Evolutionary conservation across 2,329 filamentous ascomycete species (phyloP), one percentile per base, ranked within the genome.

Genomic region (Fusarium temperatum): DNA sequence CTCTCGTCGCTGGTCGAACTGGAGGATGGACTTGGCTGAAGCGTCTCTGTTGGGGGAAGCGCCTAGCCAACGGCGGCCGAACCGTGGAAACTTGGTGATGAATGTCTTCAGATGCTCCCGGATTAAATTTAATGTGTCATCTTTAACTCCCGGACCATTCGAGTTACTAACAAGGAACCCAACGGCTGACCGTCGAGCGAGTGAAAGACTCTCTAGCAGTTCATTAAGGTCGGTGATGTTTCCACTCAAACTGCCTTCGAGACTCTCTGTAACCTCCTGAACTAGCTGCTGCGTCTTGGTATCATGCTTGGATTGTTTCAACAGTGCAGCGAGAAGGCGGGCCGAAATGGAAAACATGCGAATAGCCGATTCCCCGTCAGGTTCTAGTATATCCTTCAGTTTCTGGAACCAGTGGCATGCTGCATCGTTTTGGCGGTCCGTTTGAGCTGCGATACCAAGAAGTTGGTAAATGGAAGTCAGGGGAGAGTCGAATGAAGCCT

Each of bases 1-100:
- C 63, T 88, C 86, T 41, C 88, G 86, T 42, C 90, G 85, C 72
- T 92, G 89, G 70, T 92, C 89, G 77, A 90, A 90, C 42, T 90
- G 88, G 36, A 91, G 78, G 41, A 88, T 82, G 15, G 89, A 87
- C 73, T 92, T 92, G 13, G 89, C 84, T 18, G 83, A 81, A 26
- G 87, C 85, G 39, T 86, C 85, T 18, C 85, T 84, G 9, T 82
- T 82, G 0, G 90, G 89, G 3, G 86, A 82, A 62, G 88, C 89
- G 18, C 90, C 90, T 6, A 92, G 82, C 89, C 90, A 92, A 51
- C 90, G 85, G 12, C 89, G 82, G 53, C 87, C 84, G 75, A 92
- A 90, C 6, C 89, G 86, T 18, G 90, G 90, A 68, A 89, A 87
- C 61, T 89, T 86, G 36, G 89, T 83, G 30, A 92, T 82, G 51